Conservation (phyloP, 2,329 filamentous ascomycete genomes). For the Fonsecaea multimorphosa region DNA sequence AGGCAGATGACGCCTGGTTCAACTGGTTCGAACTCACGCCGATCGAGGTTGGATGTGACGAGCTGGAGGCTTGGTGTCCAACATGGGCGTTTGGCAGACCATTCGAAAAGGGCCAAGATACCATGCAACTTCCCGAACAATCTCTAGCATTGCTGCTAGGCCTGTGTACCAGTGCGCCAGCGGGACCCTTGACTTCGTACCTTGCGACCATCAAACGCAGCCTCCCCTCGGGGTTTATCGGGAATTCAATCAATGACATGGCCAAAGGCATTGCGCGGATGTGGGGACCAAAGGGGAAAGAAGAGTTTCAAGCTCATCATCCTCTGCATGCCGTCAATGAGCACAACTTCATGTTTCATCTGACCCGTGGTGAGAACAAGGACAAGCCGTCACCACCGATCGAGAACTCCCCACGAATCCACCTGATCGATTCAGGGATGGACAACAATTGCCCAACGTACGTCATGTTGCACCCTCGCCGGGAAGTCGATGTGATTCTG, state of each 20-base stretch:
- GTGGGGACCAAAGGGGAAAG: constrained; percentile 27
- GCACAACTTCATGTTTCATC: constrained; percentile 31
- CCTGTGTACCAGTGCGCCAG: constrained; percentile 30
- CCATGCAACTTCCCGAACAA: constrained; percentile 36
- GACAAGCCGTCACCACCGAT: constrained; percentile 23
- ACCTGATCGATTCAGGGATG: constrained; percentile 30
- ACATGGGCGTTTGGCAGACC: constrained; percentile 47
- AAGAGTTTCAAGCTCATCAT: constrained; percentile 31
- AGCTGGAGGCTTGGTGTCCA: constrained; percentile 46
- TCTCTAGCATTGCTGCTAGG: constrained; percentile 28
- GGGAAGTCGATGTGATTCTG: constrained; percentile 29
- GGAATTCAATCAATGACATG: constrained; percentile 27
- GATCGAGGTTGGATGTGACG: constrained; percentile 47
- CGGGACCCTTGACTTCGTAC: constrained; percentile 32
- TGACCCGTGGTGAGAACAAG: constrained; percentile 14
- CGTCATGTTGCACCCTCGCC: constrained; percentile 27
- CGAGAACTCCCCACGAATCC: constrained; percentile 29
- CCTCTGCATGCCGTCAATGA: constrained; percentile 32
- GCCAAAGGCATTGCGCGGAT: constrained; percentile 25
- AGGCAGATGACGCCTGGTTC: constrained; percentile 45
- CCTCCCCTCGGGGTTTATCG: constrained; percentile 28
- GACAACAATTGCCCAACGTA: constrained; percentile 35
- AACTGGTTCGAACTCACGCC: constrained; percentile 47
- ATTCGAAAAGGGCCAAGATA: constrained; percentile 41
- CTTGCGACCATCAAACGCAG: constrained; percentile 32